These are phyloP conservation scores for Sugiyamaella sp. DNA, from an alignment of 1,139 yeast species.

Conservation along the genomic window DNA sequence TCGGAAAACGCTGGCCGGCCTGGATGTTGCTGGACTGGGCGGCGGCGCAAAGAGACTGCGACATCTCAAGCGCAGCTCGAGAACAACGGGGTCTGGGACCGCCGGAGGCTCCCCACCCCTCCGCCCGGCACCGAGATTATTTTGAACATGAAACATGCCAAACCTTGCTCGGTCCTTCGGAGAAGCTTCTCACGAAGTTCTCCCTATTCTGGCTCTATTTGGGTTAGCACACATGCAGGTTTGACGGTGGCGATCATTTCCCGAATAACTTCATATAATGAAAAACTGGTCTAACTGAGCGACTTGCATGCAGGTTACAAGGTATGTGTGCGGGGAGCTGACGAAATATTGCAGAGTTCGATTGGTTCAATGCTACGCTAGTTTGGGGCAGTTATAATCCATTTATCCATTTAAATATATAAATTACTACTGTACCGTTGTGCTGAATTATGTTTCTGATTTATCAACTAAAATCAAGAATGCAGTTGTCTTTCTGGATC, in stretches of 20 bases:
- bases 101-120: not conserved
- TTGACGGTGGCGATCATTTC: slow-evolving; percentile 1
- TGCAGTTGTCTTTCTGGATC: not conserved
- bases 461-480: not conserved
- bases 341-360: no score
- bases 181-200: not conserved
- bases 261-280: not conserved
- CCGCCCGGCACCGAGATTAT: not conserved
- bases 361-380: no score
- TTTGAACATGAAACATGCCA: slow-evolving; percentile 1
- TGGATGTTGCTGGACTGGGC: no score
- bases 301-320: not conserved
- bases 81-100: not conserved
- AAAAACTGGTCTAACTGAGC: not conserved
- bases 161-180: not conserved
- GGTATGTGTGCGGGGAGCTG: not conserved
- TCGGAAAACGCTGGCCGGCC: no score
- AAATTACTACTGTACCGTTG: no score
- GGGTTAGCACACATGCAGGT: slow-evolving; percentile 8
- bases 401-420: no score
- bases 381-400: no score
- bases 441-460: not conserved
- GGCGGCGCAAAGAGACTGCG: no score
- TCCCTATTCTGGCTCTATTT: not conserved
- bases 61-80: no score